Evolutionary conservation across 768 basidiomycete species (phyloP), one percentile per base, ranked within the genome.

Genomic region (Xerocomellus amylosporus): DNA sequence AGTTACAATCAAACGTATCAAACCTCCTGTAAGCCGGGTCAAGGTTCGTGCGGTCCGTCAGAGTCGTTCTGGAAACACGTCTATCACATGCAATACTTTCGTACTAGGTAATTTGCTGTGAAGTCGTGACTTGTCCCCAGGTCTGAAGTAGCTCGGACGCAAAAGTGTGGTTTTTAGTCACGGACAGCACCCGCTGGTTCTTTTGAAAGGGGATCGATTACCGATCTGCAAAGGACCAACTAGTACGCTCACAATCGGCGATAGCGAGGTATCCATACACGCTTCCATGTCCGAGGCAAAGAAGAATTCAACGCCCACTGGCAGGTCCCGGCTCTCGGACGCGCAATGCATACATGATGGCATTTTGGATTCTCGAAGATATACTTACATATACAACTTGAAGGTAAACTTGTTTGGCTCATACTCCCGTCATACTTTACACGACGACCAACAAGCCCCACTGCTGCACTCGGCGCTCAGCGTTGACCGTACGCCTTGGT

Each of bases 401-500:
- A 26, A 19, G 19, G 19, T 28, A 39, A n/a, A 31, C 36, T 37
- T 31, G n/a, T 10, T 13, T 19, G 55, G 33, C 22, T 39, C 37
- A 24, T 46, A 45, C 43, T 44, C 36, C 20, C 24, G 13, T 17
- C 22, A 19, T 8, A 10, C 28, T 31, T 17, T 10, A 8, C 7
- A 15, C 6, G 7, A n/a, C 17, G 5, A 22, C n/a, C 4, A 12
- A 30, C 22, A 26, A 8, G 14, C 24, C 31, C 39, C n/a, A n/a
- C 54, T n/a, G 10, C 22, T 2, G 10, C 8, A 4, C 37, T 39
- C 8, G n/a, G n/a, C 8, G 30, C 46, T 58, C 44, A 62, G 30
- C 63, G 63, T 42, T 65, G 54, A 28, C 63, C 63, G 74, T 77
- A 80, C 55, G 80, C 75, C 63, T 74, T 77, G 57, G 75, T 74